Conservation (phyloP, 345 rosid species). For the Geranium brycei region DNA sequence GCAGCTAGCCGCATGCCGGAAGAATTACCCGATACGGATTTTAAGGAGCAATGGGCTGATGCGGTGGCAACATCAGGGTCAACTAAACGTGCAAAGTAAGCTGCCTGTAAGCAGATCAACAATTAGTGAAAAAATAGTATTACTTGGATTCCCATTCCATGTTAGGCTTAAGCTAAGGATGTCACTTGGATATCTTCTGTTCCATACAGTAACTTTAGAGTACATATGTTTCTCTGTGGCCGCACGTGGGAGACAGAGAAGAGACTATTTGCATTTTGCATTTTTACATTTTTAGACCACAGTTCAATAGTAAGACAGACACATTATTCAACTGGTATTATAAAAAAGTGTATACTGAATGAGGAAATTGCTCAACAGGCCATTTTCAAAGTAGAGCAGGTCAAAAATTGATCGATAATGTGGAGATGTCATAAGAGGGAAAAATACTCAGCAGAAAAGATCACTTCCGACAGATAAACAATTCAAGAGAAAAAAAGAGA, state of each 20-base stretch:
- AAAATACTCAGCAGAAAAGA: not conserved
- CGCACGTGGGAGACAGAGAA: too few species aligned
- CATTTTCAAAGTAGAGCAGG: not conserved
- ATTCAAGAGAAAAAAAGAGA: not conserved
- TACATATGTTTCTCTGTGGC: too few species aligned
- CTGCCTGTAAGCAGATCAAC: slow-evolving; percentile 41
- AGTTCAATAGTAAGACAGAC: too few species aligned
- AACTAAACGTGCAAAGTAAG: slow-evolving; percentile 51
- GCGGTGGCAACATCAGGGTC: slow-evolving; percentile 64
- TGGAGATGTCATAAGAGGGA: not conserved
- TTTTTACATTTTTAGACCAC: too few species aligned
- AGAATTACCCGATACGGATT: slow-evolving; percentile 42
- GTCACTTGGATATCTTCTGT: too few species aligned
- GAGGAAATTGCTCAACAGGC: too few species aligned
- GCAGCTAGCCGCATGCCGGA: slow-evolving; percentile 61
- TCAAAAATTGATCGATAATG: not conserved
- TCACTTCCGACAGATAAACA: not conserved
- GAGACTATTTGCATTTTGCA: too few species aligned
- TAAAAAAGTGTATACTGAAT: too few species aligned
- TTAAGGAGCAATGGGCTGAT: slow-evolving; percentile 53
- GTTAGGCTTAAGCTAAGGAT: too few species aligned
- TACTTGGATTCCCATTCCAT: too few species aligned
- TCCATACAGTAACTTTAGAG: too few species aligned
- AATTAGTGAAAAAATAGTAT: too few species aligned
- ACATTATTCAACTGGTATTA: not conserved